Conservation (phyloP, 2,329 filamentous ascomycete species). For the Talaromyces sp. region DNA sequence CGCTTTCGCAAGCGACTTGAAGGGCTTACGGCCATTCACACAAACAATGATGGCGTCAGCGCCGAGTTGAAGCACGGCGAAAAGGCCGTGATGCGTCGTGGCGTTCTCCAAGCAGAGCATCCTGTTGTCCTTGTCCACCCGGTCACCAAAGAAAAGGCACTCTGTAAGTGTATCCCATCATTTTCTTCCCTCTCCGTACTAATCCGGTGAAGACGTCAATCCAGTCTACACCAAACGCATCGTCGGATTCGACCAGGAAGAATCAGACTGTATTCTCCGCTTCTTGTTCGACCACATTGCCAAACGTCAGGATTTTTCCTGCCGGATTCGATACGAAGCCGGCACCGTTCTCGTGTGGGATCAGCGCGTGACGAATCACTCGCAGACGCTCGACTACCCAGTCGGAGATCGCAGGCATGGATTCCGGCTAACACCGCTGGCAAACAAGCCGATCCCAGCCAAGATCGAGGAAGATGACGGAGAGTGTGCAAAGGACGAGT, state of each 20-base stretch:
- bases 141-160: not conserved
- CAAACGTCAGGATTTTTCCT: not conserved
- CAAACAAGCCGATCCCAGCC: not conserved
- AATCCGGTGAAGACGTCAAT: not conserved
- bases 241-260: not conserved
- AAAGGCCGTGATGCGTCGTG: not conserved
- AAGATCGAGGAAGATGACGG: slow-evolving; percentile 1
- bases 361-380: not conserved
- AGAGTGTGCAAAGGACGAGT: not conserved
- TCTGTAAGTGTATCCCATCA: not conserved
- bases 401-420: not conserved
- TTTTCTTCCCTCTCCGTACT: not conserved
- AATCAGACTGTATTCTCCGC: not conserved
- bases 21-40: not conserved
- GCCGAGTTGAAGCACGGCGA: not conserved
- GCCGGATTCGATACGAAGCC: not conserved
- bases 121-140: not conserved
- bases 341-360: slow-evolving; percentile 1
- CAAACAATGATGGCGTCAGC: not conserved
- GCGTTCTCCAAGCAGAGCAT: not conserved
- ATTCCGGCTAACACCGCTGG: not conserved
- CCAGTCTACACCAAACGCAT: not conserved
- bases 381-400: not conserved
- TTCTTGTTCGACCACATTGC: slow-evolving; percentile 1
- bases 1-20: not conserved